Conservation (phyloP, 2,329 filamentous ascomycete species). For the Fusarium brevicatenulatum region DNA sequence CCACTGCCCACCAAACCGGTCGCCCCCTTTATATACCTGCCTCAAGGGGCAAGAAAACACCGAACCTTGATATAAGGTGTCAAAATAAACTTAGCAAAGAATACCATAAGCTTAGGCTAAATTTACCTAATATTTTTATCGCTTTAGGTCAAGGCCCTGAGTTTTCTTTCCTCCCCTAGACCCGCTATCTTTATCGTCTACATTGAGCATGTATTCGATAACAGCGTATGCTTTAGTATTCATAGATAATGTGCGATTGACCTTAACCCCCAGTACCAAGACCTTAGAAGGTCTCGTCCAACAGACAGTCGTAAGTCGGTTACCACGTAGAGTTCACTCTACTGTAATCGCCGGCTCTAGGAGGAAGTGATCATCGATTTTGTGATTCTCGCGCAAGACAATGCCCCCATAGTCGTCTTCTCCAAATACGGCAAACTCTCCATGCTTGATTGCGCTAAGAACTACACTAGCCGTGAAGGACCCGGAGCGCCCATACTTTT, state of each 20-base stretch:
- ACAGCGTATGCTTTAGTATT: not conserved
- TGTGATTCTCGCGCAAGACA: not conserved
- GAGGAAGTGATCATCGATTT: not conserved
- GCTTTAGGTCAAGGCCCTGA: too few relatives aligned
- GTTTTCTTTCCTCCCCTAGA: too few relatives aligned
- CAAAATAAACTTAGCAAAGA: too few relatives aligned
- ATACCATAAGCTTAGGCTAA: too few relatives aligned
- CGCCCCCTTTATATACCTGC: not conserved
- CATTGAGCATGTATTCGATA: not conserved
- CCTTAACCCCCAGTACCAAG: rapidly evolving
- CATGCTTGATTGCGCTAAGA: not conserved
- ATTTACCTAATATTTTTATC: too few relatives aligned
- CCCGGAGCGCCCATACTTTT: too few relatives aligned
- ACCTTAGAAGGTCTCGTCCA: rapidly evolving
- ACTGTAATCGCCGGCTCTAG: rapidly evolving
- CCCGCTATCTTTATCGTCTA: not conserved
- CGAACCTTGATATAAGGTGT: too few relatives aligned
- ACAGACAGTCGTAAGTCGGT: rapidly evolving
- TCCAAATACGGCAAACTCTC: not conserved
- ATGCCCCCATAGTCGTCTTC: rapidly evolving
- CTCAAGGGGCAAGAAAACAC: too few relatives aligned
- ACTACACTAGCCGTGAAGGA: not conserved
- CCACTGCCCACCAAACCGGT: not conserved
- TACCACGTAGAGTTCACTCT: not conserved
- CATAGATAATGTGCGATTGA: not conserved